Conservation (phyloP, 495 filamentous ascomycete species). For the Daldinia childiae region DNA sequence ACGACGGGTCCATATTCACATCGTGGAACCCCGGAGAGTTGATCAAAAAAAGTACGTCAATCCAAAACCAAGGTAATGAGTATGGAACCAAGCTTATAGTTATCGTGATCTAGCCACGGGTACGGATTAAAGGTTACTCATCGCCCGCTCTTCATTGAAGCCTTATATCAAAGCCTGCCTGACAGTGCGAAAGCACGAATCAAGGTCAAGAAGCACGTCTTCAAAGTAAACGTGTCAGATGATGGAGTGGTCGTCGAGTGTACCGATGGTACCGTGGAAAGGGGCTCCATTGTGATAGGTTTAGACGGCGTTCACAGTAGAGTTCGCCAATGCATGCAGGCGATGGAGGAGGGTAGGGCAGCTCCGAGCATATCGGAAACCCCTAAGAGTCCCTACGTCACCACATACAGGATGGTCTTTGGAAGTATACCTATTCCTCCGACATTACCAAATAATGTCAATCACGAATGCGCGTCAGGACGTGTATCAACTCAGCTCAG, state of each 20-base stretch:
- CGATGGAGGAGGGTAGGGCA: conserved; percentile 42
- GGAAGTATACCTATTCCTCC: conserved; percentile 42
- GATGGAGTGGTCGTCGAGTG: conserved; percentile 48
- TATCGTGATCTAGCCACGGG: conserved; percentile 44
- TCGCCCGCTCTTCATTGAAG: conserved; percentile 48
- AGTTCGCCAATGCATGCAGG: conserved; percentile 55
- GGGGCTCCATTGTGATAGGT: conserved; percentile 62
- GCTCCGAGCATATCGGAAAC: conserved; percentile 27
- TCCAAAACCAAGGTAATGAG: not conserved
- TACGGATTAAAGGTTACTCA: conserved; percentile 47
- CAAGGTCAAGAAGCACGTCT: conserved; percentile 48
- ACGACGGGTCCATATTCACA: conserved; percentile 14
- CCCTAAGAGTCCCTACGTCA: conserved; percentile 44
- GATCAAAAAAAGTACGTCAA: conserved; percentile 22
- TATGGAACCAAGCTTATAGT: not conserved
- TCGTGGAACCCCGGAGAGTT: conserved; percentile 7
- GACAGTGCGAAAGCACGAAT: conserved; percentile 46
- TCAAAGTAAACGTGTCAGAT: conserved; percentile 34
- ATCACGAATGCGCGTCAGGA: conserved; percentile 32
- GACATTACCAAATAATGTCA: conserved; percentile 19
- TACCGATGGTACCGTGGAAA: conserved; percentile 52
- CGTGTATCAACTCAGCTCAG: conserved; percentile 43
- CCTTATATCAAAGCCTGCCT: conserved; percentile 50
- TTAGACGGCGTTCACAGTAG: conserved; percentile 63
- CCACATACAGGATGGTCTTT: conserved; percentile 45